These are phyloP conservation scores for Termitomyces sp. DNA, from an alignment of 768 basidiomycete species.

Conservation along the genomic window DNA sequence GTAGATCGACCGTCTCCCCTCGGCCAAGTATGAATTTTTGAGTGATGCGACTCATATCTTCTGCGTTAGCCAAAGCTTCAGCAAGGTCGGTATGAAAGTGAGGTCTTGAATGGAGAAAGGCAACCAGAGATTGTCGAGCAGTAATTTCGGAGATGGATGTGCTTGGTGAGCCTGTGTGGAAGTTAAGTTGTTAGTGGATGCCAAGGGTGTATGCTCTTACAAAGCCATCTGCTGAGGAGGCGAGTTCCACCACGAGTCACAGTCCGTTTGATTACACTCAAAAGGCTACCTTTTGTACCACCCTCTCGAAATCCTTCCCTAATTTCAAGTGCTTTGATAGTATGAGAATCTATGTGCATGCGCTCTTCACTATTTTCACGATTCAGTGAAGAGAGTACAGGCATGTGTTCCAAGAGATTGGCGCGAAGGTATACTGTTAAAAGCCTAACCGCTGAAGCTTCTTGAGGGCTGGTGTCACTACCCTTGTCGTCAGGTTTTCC, in stretches of 20 bases:
- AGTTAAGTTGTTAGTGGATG: slow-evolving; percentile 4
- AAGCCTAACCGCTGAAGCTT: slow-evolving; percentile 55
- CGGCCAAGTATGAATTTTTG: slow-evolving; percentile 73
- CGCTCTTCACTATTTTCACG: slow-evolving; percentile 51
- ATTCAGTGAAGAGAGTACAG: slow-evolving; percentile 51
- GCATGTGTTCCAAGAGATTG: slow-evolving; percentile 79
- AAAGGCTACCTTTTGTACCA: slow-evolving; percentile 66
- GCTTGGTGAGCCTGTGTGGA: slow-evolving; percentile 70
- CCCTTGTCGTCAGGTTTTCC: neutral
- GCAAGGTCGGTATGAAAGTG: slow-evolving; percentile 65
- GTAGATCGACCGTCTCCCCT: slow-evolving; percentile 63
- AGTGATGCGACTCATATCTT: slow-evolving; percentile 72
- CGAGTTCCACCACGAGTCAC: slow-evolving; percentile 75
- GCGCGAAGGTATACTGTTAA: slow-evolving; percentile 62
- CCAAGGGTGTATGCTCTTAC: slow-evolving; percentile 47
- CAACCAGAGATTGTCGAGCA: slow-evolving; percentile 72
- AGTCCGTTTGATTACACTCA: slow-evolving; percentile 75
- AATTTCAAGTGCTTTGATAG: slow-evolving; percentile 86
- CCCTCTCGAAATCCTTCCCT: slow-evolving; percentile 73
- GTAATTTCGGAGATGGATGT: slow-evolving; percentile 71
- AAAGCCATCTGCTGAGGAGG: slow-evolving; percentile 71
- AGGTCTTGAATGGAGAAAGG: slow-evolving; percentile 58
- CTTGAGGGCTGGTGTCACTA: slow-evolving; percentile 29
- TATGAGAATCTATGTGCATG: slow-evolving; percentile 91
- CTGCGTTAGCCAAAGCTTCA: slow-evolving; percentile 50